Conservation (phyloP, 2,329 filamentous ascomycete species). For the Rhynchosporium secalis region DNA sequence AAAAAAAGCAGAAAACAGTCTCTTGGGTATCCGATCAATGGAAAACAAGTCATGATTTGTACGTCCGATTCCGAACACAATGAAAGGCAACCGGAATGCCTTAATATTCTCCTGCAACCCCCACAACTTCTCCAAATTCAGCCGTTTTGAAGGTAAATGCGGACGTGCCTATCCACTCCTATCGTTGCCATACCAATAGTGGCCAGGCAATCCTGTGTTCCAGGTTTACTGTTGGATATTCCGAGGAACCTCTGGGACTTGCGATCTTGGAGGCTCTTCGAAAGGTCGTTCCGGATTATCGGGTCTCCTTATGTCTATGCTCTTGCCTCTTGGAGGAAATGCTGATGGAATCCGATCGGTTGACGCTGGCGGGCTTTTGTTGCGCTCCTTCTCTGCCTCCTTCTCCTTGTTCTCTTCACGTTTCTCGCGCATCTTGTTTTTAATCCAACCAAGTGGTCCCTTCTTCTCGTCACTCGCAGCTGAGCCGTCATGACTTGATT, state of each 20-base stretch:
- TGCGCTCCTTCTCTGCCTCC: constrained; percentile 36
- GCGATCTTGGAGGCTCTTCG: constrained; percentile 21
- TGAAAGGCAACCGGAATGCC: constrained; percentile 11
- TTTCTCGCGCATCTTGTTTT: constrained; percentile 62
- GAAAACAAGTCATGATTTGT: constrained; percentile 22
- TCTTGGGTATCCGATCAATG: constrained; percentile 35
- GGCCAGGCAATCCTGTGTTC: background rate
- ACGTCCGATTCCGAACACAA: constrained; percentile 12
- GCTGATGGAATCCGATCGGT: constrained; percentile 31
- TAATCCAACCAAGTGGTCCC: constrained; percentile 63
- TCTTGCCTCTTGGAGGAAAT: constrained; percentile 32
- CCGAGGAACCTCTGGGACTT: constrained; percentile 15
- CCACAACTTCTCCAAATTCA: constrained; percentile 10
- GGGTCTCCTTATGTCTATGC: constrained; percentile 35
- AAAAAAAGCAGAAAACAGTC: constrained; percentile 21
- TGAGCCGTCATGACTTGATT: constrained; percentile 41
- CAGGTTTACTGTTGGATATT: constrained; percentile 19
- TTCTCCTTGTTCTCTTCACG: constrained; percentile 39
- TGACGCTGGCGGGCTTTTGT: constrained; percentile 37
- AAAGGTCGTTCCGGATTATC: constrained; percentile 27
- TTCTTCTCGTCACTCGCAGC: constrained; percentile 47
- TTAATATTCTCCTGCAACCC: background rate
- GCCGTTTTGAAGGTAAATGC: constrained; percentile 7
- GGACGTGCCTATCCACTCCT: constrained; percentile 16
- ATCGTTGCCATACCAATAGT: constrained; percentile 14